These are phyloP conservation scores for Leccinum sublutescens DNA, from an alignment of 768 basidiomycete genomes.

Conservation along the genomic window DNA sequence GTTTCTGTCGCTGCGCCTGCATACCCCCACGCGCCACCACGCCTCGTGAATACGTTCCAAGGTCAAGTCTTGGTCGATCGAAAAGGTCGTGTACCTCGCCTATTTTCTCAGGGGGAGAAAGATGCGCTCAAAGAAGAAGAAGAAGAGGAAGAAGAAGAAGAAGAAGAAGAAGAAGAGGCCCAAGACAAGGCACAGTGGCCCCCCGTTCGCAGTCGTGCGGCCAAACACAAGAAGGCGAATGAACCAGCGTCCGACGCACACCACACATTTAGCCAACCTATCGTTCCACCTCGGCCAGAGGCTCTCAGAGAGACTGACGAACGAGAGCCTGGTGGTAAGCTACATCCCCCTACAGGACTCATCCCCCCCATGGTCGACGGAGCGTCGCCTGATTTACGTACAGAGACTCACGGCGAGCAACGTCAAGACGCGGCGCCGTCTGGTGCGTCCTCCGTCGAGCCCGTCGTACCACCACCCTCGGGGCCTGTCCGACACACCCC, in stretches of 20 bases:
- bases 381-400: neutral
- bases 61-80: constrained; percentile 22
- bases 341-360: too few relatives aligned
- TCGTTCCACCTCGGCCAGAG: neutral
- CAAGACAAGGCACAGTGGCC: constrained; percentile 12
- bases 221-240: neutral
- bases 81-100: constrained; percentile 14
- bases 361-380: neutral
- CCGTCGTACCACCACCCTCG: neutral
- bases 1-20: neutral
- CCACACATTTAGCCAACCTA: constrained; percentile 20
- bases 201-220: constrained; percentile 7
- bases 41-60: constrained; percentile 16
- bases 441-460: constrained; percentile 5
- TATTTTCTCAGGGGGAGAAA: neutral
- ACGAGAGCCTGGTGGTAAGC: neutral
- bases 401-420: neutral
- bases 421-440: neutral
- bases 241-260: neutral
- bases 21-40: constrained; percentile 22
- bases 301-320: neutral
- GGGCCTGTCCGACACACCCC: neutral
- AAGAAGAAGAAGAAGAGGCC: neutral
- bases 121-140: neutral
- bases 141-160: neutral